Conservation (phyloP, 129 eudicot genomes). For the Deinandra increscens region DNA sequence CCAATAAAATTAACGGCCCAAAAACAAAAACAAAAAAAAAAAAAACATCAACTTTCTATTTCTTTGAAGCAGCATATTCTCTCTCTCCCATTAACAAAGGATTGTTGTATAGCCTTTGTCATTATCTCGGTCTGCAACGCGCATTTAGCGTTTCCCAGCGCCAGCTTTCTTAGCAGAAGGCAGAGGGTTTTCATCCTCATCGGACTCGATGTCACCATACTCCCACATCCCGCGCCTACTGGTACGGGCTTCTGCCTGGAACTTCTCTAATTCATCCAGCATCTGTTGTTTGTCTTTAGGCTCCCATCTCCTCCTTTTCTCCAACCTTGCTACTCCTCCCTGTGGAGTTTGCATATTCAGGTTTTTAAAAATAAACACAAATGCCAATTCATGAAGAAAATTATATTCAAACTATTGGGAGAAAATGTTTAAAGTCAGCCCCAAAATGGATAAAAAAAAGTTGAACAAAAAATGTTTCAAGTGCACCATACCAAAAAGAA, state of each 20-base stretch:
- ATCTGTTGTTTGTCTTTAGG: conserved; percentile 55
- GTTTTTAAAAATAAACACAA: not conserved
- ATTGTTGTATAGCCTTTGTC: not conserved
- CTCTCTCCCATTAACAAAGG: conserved; percentile 14
- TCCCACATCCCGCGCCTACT: conserved; percentile 84
- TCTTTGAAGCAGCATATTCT: conserved; percentile 20
- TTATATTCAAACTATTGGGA: not conserved
- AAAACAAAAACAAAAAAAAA: conserved; percentile 7
- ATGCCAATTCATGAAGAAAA: not conserved
- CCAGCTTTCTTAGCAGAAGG: conserved; percentile 63
- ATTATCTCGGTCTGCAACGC: conserved; percentile 20
- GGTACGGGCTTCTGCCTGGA: conserved; percentile 64
- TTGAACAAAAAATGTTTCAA: too few relatives aligned
- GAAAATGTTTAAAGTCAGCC: too few relatives aligned
- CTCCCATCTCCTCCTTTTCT: conserved; percentile 83
- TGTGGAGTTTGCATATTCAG: conserved; percentile 26
- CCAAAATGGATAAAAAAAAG: too few relatives aligned
- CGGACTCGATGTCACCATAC: conserved; percentile 88
- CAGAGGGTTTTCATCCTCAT: conserved; percentile 70
- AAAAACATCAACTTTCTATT: conserved; percentile 34
- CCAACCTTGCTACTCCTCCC: conserved; percentile 97
- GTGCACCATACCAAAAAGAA: too few relatives aligned
- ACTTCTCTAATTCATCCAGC: conserved; percentile 68
- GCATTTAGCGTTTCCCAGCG: conserved; percentile 67
- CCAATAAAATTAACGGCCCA: conserved; percentile 11